Evolutionary conservation across 805 yeast genomes (phyloP).

Genomic region (Lipomyces japonicus): DNA sequence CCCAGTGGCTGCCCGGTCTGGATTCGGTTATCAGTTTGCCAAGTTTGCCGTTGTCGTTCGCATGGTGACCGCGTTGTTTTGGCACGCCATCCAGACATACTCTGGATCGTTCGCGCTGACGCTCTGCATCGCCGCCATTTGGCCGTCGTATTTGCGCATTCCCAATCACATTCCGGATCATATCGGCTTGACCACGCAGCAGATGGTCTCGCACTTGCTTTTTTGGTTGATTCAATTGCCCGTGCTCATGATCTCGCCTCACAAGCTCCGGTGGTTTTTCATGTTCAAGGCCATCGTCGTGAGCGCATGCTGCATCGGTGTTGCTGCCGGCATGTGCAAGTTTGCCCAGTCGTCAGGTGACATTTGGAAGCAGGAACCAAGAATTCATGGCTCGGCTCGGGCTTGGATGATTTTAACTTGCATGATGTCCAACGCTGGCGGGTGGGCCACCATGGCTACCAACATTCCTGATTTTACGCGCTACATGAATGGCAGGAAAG

Average conservation of each 20-base stretch:
- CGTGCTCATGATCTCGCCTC: conserved; percentile 24
- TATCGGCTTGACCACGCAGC: conserved; percentile 28
- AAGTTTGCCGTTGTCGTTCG: conserved; percentile 25
- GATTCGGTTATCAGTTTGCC: conserved; percentile 54
- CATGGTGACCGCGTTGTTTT: conserved; percentile 28
- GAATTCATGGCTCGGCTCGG: conserved; percentile 28
- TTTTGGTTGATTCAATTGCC: conserved; percentile 29
- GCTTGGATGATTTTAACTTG: conserved; percentile 30
- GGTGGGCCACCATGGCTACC: conserved; percentile 36
- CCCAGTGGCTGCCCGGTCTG: conserved; percentile 75
- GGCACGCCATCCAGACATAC: conserved; percentile 28
- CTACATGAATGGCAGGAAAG: conserved; percentile 17
- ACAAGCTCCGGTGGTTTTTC: conserved; percentile 29
- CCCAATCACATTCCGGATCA: conserved; percentile 27
- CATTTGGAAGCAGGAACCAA: conserved; percentile 20
- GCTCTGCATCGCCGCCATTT: conserved; percentile 26
- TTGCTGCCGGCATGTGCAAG: conserved; percentile 12
- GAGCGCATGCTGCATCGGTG: conserved; percentile 18
- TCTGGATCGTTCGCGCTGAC: conserved; percentile 27
- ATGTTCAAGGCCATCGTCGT: conserved; percentile 26
- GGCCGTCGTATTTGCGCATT: conserved; percentile 28
- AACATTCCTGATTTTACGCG: conserved; percentile 30
- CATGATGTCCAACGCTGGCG: conserved; percentile 32
- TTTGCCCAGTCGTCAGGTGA: conserved; percentile 19
- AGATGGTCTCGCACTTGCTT: conserved; percentile 19